Evolutionary conservation across 805 yeast species (phyloP), one percentile per base, ranked within the genome.

Genomic region (Citeromyces nyonsensis): DNA sequence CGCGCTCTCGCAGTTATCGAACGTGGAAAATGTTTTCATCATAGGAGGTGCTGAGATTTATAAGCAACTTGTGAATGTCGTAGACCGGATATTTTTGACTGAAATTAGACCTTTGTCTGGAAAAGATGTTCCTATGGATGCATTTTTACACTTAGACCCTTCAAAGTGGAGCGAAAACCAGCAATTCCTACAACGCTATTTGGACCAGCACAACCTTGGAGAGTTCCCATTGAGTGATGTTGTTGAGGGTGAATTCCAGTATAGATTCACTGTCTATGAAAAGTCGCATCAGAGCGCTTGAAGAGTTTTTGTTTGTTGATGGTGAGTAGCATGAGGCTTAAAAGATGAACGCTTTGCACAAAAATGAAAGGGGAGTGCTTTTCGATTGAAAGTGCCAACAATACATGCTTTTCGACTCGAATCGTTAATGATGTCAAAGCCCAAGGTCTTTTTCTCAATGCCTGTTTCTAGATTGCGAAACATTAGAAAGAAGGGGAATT

Each of bases 41-140:
- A 88, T 91, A 39, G 98, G 98, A 3, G 98, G 98, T 1, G 91
- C 86, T 1, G 86, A 86, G 48, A 60, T 91, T 6, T 91, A 91
- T 55, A 64, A 69, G 33, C 61, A 70, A 26, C 33, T 51, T 26
- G 10, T 12, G 5, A 35, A 34, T 9, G 34, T 56, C 8, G 71
- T 76, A 1, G 66, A 66, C 30, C 62, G 71, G 20, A 52, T 83
- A 32, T 61, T 82, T 15, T 49, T 86, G 10, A 85, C 95, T 0
- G 86, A 83, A 46, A 66, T 86, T 22, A 48, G 51, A n/a, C 42
- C 49, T 4, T 44, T 45, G 8, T 41, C 43, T 2, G 42, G 44
- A 4, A 39, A 44, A 3, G 36, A 36, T 3, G 54, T 73, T 4
- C 66, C 63, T 10, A 69, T 85, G 63, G 97, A 86, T 52, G 72